These are phyloP conservation scores for Mrakia hoshinonis DNA, from an alignment of 768 basidiomycete species.

Conservation along the genomic window DNA sequence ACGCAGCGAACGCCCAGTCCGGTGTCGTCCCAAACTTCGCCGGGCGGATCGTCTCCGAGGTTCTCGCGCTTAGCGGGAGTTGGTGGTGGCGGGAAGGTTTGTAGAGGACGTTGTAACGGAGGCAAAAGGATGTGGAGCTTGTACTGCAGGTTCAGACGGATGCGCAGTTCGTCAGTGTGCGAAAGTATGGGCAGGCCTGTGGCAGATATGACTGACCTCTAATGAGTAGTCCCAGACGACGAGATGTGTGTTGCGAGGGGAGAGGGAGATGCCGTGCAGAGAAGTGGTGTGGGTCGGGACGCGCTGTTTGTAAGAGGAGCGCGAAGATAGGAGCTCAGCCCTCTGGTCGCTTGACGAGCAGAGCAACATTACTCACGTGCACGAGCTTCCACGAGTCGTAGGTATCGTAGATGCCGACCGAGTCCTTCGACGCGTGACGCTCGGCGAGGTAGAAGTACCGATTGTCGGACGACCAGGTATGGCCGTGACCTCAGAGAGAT, in stretches of 20 bases:
- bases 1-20: slow-evolving; percentile 72
- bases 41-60: not conserved
- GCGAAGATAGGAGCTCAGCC: not conserved
- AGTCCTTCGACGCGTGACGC: slow-evolving; percentile 81
- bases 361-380: slow-evolving; percentile 48
- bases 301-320: slow-evolving; percentile 55
- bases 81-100: slow-evolving; percentile 56
- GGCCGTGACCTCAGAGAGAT: slow-evolving; percentile 33
- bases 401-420: slow-evolving; percentile 73
- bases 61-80: not conserved
- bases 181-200: not conserved
- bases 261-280: slow-evolving; percentile 61
- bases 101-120: slow-evolving; percentile 56
- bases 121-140: slow-evolving; percentile 61
- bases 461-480: slow-evolving; percentile 71
- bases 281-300: slow-evolving; percentile 70
- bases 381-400: slow-evolving; percentile 60
- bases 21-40: slow-evolving; percentile 48
- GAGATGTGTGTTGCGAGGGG: slow-evolving; percentile 64
- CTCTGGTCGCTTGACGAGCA: not conserved
- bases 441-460: slow-evolving; percentile 80
- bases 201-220: too few species aligned
- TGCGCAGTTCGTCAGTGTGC: not conserved
- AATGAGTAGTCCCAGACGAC: slow-evolving; percentile 76
- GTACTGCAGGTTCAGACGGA: slow-evolving; percentile 47